phyloP scores from a whole-genome alignment of 208 protist species.

The Naegleria lovaniensis region DNA sequence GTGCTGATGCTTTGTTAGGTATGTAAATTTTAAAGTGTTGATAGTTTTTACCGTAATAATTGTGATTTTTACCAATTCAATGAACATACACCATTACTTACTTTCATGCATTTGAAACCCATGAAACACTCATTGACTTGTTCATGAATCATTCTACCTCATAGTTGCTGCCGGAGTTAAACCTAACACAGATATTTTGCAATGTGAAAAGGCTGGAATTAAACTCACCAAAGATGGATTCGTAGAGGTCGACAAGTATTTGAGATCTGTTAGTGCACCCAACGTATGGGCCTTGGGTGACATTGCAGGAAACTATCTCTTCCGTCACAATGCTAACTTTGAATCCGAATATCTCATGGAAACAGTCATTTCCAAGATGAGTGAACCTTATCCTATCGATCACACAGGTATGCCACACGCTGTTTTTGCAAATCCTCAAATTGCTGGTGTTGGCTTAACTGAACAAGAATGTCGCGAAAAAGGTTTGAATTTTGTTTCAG shows the following conservation, averaged over 20 bases:
- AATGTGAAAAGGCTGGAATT: conserved; percentile 31
- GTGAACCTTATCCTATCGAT: conserved; percentile 29
- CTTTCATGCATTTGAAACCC: background rate
- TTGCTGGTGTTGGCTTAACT: conserved; percentile 34
- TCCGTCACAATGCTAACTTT: conserved; percentile 40
- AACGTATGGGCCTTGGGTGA: conserved; percentile 41
- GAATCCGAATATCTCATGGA: conserved; percentile 34
- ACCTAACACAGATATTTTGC: conserved; percentile 32
- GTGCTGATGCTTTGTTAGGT: too few species aligned
- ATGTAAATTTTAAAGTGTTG: too few species aligned
- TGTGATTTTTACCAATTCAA: too few species aligned
- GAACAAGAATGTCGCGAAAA: conserved; percentile 36
- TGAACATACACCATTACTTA: conserved; percentile 8
- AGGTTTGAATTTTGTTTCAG: conserved; percentile 29
- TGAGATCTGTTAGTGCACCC: conserved; percentile 21
- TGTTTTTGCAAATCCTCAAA: conserved; percentile 36
- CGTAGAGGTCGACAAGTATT: conserved; percentile 40
- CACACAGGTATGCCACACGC: conserved; percentile 37
- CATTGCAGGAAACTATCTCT: conserved; percentile 36
- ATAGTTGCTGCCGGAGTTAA: conserved; percentile 33
- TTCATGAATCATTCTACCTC: conserved; percentile 31
- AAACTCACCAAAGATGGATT: conserved; percentile 25
- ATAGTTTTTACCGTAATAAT: too few species aligned
- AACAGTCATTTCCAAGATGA: background rate
- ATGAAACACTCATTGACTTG: background rate